Evolutionary conservation across 2,329 filamentous ascomycete genomes (phyloP), one percentile per base, ranked within the genome.

Genomic region (Hymenoscyphus linearis): DNA sequence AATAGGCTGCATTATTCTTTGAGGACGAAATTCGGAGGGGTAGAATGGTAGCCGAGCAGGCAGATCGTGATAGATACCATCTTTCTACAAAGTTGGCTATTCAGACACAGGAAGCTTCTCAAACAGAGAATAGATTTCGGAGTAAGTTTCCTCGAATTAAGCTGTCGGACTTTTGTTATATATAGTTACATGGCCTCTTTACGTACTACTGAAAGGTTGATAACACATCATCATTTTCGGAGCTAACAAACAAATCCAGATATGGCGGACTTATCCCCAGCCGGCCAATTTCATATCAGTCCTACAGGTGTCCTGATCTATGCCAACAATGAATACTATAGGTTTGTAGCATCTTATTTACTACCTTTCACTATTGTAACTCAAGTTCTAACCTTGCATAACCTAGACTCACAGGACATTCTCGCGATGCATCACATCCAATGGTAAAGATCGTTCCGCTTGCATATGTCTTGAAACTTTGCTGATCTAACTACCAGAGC

Each of bases 221-320:
- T 10, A 10, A 37, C 35, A 37, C 16, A n/a, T 1, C 6, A 7
- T 18, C n/a, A 2, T 47, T 22, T 44, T 9, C n/a, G n/a, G n/a
- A 22, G n/a, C 40, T 47, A 12, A 47, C 18, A 22, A 22, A 2
- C 10, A 10, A 47, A 10, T 47, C 9, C n/a, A 53, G 50, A 57
- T 31, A 57, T 91, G 74, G 85, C 88, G 2, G 87, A 90, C 67
- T 86, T 90, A 57, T 85, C 89, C 2, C 89, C 89, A 0, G 85
- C 90, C 1, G 89, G 88, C 18, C 86, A 91, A 75, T 89, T 87
- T 68, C 88, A 91, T 62, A 84, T 86, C 12, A 83, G 89, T 68
- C 78, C 80, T 1, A 76, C 81, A 55, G 88, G 88, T 13, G 81
- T 82, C 44, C 82, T 91, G 61, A 84, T 81, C 0, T 91, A 88